These are phyloP conservation scores for Porodaedalea pini DNA, from an alignment of 1,284 basidiomycete genomes.

Conservation along the genomic window DNA sequence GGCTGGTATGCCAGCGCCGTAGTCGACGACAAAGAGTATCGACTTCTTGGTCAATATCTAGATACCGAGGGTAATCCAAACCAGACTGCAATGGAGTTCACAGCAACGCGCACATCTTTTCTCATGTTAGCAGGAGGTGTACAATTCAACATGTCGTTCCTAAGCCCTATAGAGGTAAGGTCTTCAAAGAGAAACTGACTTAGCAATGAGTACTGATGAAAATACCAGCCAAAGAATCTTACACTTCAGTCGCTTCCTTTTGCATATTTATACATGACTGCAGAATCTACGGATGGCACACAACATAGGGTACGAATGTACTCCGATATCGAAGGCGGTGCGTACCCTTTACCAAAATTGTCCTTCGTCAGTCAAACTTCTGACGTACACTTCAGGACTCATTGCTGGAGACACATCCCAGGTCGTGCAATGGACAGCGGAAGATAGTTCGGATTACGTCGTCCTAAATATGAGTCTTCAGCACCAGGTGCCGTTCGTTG, in stretches of 20 bases:
- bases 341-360: not conserved
- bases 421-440: constrained; percentile 31
- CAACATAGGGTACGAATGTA: constrained; percentile 24
- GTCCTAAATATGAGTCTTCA: constrained; percentile 31
- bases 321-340: constrained; percentile 20
- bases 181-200: not conserved
- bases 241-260: constrained; percentile 34
- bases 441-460: constrained; percentile 24
- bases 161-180: constrained; percentile 39
- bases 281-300: constrained; percentile 23
- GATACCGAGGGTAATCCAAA: not conserved
- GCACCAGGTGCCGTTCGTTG: constrained; percentile 24
- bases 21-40: not conserved
- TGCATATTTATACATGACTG: constrained; percentile 25
- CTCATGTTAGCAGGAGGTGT: constrained; percentile 36
- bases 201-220: not conserved
- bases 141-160: constrained; percentile 36
- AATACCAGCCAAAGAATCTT: constrained; percentile 22
- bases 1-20: constrained; percentile 4
- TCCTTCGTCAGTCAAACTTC: constrained; percentile 28
- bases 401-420: constrained; percentile 31
- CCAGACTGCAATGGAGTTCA: constrained; percentile 23
- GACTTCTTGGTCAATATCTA: not conserved
- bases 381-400: constrained; percentile 28
- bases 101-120: constrained; percentile 36